A percentile compares a stretch with the other conserved stretches of the same genome.
Evolutionary conservation across 1,284 basidiomycete genomes (phyloP).

Genomic region (Leccinum variabile): DNA sequence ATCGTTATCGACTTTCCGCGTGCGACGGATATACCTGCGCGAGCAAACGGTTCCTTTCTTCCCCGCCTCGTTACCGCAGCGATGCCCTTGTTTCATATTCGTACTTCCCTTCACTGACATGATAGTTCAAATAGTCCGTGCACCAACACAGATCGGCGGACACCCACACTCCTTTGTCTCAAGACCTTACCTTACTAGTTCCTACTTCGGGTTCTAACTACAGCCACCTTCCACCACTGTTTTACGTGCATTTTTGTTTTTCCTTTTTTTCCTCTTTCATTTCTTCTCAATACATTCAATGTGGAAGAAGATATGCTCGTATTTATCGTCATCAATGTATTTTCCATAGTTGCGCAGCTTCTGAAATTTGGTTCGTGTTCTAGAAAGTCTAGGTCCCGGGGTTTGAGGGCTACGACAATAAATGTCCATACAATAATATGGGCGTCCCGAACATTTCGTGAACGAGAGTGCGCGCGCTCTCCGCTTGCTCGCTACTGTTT

Average conservation of each 20-base stretch:
- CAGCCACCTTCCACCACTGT: not conserved
- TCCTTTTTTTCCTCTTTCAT: not conserved
- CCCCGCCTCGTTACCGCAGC: not conserved
- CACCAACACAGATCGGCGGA: not conserved
- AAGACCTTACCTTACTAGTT: not conserved
- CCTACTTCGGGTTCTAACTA: not conserved
- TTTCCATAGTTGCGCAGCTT: not conserved
- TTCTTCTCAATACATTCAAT: not conserved
- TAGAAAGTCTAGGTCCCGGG: not conserved
- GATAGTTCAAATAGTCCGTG: constrained; percentile 7
- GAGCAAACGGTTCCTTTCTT: not conserved
- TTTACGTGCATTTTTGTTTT: not conserved
- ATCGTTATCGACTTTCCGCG: not conserved
- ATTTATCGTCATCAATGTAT: not conserved
- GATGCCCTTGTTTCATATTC: not conserved
- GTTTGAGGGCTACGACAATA: not conserved
- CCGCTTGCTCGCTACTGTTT: not conserved
- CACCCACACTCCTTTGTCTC: not conserved
- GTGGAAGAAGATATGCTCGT: not conserved
- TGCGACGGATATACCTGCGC: constrained; percentile 16
- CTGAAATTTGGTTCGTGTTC: not conserved
- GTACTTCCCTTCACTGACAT: constrained; percentile 7
- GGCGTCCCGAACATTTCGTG: not conserved
- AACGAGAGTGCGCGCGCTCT: not conserved
- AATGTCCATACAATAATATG: not conserved